Evolutionary conservation across 75 land plant species (phyloP), one percentile per base, ranked within the genome.

Genomic region (Cupressus sempervirens): DNA sequence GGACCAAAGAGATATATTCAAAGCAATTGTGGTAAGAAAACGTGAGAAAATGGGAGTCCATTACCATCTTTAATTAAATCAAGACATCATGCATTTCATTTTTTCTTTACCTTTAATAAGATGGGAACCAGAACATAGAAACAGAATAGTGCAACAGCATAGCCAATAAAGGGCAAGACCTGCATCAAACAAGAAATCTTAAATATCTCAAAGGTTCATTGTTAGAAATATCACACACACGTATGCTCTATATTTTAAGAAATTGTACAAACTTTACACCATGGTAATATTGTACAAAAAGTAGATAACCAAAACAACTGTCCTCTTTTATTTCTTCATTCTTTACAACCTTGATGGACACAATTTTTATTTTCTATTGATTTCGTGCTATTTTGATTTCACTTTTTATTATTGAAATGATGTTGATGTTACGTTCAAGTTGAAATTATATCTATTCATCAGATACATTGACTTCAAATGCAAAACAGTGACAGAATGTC

Each of bases 111-210:
- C 94, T 93, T 88, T 11, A 98, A 87, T 52, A 98, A 87, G 72
- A 92, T 48, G 3, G 98, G 98, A 16, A 96, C 98, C 4, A 88
- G 84, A 35, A 94, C 92, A 86, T 96, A 94, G 56, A 98, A 98
- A 4, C 88, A 43, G 85, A 96, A 98, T 89, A 92, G 89, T 10
- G 98, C 91, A 62, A 90, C 38, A 0, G 94, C 89, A 90, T 88
- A 98, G 54, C 96, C 96, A 65, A 94, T 0, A 77, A 96, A 98
- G 20, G 99, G 99, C 48, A 91, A 83, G 52, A 89, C 86, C 97
- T 95, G 94, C 87, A 91, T 86, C 53, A 58, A 89, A 83, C 82
- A 26, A 34, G 20, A 15, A 79, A 41, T 79, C 29, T 79, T 46
- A 79, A 46, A 8, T 26, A 20, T 79, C 46, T 79, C 81, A 79